Conservation (phyloP, 768 basidiomycete species). For the Rhodosporidiobolus sp. region DNA sequence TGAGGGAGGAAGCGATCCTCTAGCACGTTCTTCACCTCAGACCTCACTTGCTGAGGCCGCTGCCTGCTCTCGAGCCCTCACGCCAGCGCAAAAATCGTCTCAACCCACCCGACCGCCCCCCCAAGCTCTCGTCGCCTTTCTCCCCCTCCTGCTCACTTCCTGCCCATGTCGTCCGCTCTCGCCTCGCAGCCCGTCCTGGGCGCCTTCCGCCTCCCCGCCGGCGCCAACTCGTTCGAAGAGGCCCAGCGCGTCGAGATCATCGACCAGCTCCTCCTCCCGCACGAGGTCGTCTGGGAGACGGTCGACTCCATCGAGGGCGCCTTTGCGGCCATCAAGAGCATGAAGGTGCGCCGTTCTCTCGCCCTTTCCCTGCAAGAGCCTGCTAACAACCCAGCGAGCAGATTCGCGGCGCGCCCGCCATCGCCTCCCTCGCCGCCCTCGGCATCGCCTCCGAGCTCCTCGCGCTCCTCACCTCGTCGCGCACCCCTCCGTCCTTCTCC, state of each 20-base stretch:
- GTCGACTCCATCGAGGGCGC: constrained; percentile 75
- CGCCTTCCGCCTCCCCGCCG: constrained; percentile 33
- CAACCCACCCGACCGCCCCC: background rate
- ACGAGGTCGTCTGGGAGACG: constrained; percentile 47
- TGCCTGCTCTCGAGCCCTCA: too few species aligned
- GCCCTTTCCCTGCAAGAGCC: background rate
- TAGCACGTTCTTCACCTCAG: too few species aligned
- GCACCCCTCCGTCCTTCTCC: constrained; percentile 60
- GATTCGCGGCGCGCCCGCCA: constrained; percentile 92
- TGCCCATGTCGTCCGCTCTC: background rate
- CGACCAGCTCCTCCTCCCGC: constrained; percentile 52
- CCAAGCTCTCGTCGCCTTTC: too few species aligned
- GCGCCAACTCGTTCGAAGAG: constrained; percentile 43
- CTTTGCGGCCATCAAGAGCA: constrained; percentile 88
- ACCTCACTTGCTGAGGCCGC: too few species aligned
- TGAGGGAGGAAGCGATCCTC: too few species aligned
- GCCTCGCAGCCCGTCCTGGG: constrained; percentile 3
- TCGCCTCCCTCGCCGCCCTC: constrained; percentile 80
- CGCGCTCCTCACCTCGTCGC: constrained; percentile 53
- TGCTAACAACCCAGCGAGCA: constrained; percentile 40
- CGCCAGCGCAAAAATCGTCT: too few species aligned
- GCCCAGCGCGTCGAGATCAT: constrained; percentile 72
- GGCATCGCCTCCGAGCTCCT: constrained; percentile 67
- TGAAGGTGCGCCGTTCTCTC: constrained; percentile 63
- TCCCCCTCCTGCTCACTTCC: background rate